Base-by-base conservation (phyloP, 106 monocot genomes). In the Apostasia shenzhenica region DNA sequence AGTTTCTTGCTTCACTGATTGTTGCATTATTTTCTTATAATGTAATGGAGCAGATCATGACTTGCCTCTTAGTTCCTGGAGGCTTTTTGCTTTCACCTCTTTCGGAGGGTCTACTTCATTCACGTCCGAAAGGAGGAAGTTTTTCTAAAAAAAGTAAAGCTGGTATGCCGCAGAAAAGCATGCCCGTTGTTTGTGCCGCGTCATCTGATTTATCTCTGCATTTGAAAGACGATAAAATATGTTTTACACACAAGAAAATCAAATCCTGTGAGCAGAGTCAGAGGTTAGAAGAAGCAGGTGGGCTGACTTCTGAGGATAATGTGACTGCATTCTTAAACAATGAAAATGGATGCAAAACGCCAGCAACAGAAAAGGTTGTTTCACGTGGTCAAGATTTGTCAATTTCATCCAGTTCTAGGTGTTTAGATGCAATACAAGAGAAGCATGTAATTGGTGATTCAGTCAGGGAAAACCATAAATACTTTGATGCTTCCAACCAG, bases 81-180 rank as follows among this genome's bases (percentile, higher is more conserved):
- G 84, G 71, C 9, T 65, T 53, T 76, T 65, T 90, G 41, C 76
- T 90, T 48, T 94, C 93, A 55, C 93, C 93, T 71, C 80, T 94
- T 67, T 62, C 57, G 7, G 78, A 67, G 3, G 79, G 60, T 57
- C 14, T 84, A 5, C 48, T 84, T 10, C 72, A 76, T 39, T 74
- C 87, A 66, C 60, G 67, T 60, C 73, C 82, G 74, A 85, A 82
- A 41, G 69, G 58, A 47, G 73, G n/a, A 38, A 41, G 71, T 69
- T 38, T 66, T 59, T n/a, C 70, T 26, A 75, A 77, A 71, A 76
- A 90, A 1, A 10, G 48, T 40, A 71, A 73, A 43, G 41, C 61
- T 54, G 67, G 57, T 45, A 66, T 45, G 45, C 3, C 67, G 8
- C 13, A 11, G 2, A 73, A 78, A 12, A 49, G 38, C 8, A 40